phyloP scores from a whole-genome alignment of 768 basidiomycete genomes.

The Kondoa malvinella region DNA sequence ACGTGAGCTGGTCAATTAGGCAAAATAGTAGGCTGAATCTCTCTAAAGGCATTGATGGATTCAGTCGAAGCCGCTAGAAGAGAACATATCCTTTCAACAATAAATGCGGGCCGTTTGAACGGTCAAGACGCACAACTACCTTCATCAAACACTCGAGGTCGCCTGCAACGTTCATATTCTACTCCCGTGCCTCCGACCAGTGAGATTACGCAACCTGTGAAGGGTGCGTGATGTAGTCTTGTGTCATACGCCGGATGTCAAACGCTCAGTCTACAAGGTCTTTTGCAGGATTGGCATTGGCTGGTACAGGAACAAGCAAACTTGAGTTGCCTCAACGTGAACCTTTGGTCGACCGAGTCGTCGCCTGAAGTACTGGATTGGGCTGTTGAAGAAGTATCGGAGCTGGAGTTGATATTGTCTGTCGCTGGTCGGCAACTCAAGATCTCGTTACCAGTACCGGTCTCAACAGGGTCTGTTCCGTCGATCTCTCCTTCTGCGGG shows the following conservation, averaged over 20 bases:
- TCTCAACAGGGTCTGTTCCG: too few relatives aligned
- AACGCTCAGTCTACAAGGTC: neutral
- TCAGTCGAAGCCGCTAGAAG: slow-evolving; percentile 18
- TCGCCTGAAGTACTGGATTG: neutral
- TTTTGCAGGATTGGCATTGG: neutral
- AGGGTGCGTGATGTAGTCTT: neutral
- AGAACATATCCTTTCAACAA: slow-evolving; percentile 21
- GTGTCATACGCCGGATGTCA: neutral
- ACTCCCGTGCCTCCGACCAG: neutral
- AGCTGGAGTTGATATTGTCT: too few relatives aligned
- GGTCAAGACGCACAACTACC: slow-evolving; percentile 22
- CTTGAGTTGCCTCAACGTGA: neutral
- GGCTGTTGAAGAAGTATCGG: neutral
- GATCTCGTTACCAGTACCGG: too few relatives aligned
- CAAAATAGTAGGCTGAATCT: neutral
- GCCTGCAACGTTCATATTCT: neutral
- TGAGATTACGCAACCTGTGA: neutral
- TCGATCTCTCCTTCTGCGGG: neutral
- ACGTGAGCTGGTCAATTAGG: neutral
- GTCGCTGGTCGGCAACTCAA: too few relatives aligned
- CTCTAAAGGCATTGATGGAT: slow-evolving; percentile 11
- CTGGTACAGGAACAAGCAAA: neutral
- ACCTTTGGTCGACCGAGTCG: neutral
- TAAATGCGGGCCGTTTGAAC: slow-evolving; percentile 24
- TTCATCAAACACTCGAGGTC: neutral